Percentiles rank a stretch among this genome's conserved stretches.
Conservation (phyloP, 2,329 filamentous ascomycete species). For the Whalleya microplaca region DNA sequence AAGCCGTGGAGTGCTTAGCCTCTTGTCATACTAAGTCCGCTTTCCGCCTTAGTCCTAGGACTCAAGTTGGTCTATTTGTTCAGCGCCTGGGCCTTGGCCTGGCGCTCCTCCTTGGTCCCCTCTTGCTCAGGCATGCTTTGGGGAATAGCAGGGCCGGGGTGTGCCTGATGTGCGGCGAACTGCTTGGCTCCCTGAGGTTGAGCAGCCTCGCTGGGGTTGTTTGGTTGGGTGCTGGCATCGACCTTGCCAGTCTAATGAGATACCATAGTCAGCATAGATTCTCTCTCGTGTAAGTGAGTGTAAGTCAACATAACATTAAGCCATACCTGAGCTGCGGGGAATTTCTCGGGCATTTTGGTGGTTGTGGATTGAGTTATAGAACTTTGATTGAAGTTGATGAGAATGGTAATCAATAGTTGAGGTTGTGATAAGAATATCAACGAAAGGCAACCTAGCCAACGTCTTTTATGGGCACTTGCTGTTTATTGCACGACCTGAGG, state of each 20-base stretch:
- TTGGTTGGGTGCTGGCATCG: slow-evolving; percentile 44
- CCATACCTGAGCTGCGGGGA: slow-evolving; percentile 26
- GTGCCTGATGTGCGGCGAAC: slow-evolving; percentile 56
- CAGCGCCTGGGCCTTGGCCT: slow-evolving; percentile 65
- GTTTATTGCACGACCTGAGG: not conserved
- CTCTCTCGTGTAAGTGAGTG: slow-evolving; percentile 1
- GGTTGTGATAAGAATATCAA: not conserved
- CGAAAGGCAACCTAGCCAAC: no score
- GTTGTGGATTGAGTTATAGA: not conserved
- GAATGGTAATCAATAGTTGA: not conserved
- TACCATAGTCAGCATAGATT: slow-evolving; percentile 5
- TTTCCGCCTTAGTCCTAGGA: not conserved
- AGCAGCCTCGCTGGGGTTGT: slow-evolving; percentile 39
- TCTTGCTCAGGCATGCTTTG: slow-evolving; percentile 59
- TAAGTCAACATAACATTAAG: slow-evolving; percentile 5
- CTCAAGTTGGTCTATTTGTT: slow-evolving; percentile 57
- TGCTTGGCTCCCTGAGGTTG: slow-evolving; percentile 43
- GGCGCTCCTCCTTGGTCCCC: slow-evolving; percentile 70
- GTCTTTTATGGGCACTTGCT: no score
- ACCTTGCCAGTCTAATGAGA: slow-evolving; percentile 34
- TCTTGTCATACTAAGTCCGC: not conserved
- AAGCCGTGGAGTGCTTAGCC: slow-evolving; percentile 3
- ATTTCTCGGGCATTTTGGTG: slow-evolving; percentile 33
- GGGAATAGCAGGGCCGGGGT: slow-evolving; percentile 61
- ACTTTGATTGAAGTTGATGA: not conserved